phyloP scores from a whole-genome alignment of 208 protist species.

The Leishmania amazonensis region DNA sequence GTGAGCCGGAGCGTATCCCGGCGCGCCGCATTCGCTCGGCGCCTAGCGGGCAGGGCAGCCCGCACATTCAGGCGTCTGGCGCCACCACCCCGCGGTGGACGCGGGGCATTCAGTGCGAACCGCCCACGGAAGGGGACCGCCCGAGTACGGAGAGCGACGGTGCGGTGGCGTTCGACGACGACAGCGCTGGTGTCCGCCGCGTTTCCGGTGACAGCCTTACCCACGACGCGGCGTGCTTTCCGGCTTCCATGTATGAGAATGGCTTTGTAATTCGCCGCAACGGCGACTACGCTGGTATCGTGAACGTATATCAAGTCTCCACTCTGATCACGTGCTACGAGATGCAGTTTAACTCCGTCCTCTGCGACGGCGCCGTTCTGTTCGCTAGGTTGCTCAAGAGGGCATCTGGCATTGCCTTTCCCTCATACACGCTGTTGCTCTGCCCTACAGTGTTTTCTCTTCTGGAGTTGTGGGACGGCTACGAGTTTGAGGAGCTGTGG shows the following conservation, averaged over 20 bases:
- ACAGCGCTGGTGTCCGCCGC: neutral
- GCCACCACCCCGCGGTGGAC: slow-evolving; percentile 3
- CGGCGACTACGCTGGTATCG: slow-evolving; percentile 32
- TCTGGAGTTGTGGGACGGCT: slow-evolving; percentile 80
- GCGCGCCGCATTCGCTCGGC: slow-evolving; percentile 3
- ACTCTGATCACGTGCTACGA: slow-evolving; percentile 70
- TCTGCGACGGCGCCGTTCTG: slow-evolving; percentile 56
- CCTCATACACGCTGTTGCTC: slow-evolving; percentile 69
- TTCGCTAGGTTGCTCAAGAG: slow-evolving; percentile 48
- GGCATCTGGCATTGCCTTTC: slow-evolving; percentile 62
- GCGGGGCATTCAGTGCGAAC: slow-evolving; percentile 16
- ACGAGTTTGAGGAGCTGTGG: slow-evolving; percentile 62
- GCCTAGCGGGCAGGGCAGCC: slow-evolving; percentile 5
- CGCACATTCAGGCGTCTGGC: neutral
- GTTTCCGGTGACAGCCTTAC: neutral
- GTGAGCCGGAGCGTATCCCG: neutral
- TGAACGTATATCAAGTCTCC: slow-evolving; percentile 76
- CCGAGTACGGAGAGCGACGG: neutral
- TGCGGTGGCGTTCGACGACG: neutral
- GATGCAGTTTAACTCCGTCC: slow-evolving; percentile 68
- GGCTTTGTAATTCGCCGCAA: slow-evolving; percentile 44
- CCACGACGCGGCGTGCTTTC: neutral
- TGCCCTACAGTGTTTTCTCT: slow-evolving; percentile 75
- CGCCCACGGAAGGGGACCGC: slow-evolving; percentile 15
- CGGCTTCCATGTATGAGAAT: slow-evolving; percentile 12